Evolutionary conservation across 371 early-diverging fungal genomes (phyloP).

Genomic region (Capillidium heterosporum): DNA sequence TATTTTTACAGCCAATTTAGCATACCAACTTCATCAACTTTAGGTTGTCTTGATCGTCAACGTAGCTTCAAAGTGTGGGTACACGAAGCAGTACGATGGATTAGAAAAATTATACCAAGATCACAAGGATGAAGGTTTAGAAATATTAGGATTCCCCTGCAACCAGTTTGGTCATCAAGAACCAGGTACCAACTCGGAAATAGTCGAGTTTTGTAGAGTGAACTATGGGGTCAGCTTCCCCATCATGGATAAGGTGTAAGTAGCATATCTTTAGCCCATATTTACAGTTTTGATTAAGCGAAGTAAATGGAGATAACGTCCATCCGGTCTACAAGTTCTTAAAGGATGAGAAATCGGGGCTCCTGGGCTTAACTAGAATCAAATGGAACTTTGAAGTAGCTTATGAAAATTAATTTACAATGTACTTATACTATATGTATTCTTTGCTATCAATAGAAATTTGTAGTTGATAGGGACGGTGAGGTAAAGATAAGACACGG

Average conservation of each 20-base stretch:
- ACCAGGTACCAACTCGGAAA: background rate
- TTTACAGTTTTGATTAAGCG: slow-evolving; percentile 16
- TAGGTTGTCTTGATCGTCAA: background rate
- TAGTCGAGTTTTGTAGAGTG: background rate
- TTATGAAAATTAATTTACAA: too few relatives aligned
- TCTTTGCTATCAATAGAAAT: too few relatives aligned
- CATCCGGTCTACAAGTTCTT: slow-evolving; percentile 55
- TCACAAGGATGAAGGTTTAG: background rate
- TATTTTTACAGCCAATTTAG: background rate
- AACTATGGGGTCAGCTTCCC: background rate
- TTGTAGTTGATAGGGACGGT: slow-evolving; percentile 33
- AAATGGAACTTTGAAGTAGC: slow-evolving; percentile 17
- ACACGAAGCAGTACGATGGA: background rate
- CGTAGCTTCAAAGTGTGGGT: background rate
- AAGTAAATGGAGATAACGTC: slow-evolving; percentile 62
- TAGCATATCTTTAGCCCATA: background rate
- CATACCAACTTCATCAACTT: background rate
- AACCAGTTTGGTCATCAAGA: background rate
- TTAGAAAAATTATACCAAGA: background rate
- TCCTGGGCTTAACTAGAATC: slow-evolving; percentile 10
- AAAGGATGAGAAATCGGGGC: slow-evolving; percentile 28
- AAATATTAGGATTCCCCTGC: background rate
- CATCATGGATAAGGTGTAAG: background rate
- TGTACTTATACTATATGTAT: too few relatives aligned
- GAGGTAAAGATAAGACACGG: slow-evolving; percentile 24